Evolutionary conservation across 441 rosid genomes (phyloP).

Genomic region (Populus hybrid): DNA sequence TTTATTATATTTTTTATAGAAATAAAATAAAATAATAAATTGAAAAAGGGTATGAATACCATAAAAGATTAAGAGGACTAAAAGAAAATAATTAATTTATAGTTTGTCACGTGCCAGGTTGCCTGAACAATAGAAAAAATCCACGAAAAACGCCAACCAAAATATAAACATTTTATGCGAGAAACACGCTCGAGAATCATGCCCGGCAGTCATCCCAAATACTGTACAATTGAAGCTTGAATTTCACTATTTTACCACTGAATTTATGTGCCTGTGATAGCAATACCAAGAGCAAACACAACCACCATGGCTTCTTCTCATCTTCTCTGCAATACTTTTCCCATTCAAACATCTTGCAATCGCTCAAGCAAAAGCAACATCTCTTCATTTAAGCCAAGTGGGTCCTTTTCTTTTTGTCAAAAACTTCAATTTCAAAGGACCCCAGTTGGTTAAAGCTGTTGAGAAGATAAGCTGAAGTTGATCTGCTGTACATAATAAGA

Average conservation of each 20-base stretch:
- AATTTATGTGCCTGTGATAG: neutral
- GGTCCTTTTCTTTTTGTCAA: constrained; percentile 24
- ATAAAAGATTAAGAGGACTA: no score
- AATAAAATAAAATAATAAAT: no score
- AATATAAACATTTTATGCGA: neutral
- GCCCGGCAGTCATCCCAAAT: neutral
- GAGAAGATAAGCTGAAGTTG: constrained; percentile 62
- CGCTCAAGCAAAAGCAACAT: constrained; percentile 26
- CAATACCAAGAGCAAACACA: neutral
- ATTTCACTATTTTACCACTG: neutral
- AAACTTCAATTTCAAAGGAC: constrained; percentile 32
- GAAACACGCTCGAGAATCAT: neutral
- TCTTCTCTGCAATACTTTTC: constrained; percentile 32
- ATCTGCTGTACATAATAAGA: no score
- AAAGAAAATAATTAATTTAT: no score
- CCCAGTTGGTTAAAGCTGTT: constrained; percentile 43
- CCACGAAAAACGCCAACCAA: neutral
- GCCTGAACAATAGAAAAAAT: neutral
- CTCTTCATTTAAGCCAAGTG: constrained; percentile 25
- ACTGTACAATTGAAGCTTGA: neutral
- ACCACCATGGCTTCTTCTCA: constrained; percentile 13
- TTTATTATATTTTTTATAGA: no score
- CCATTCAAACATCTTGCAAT: constrained; percentile 24
- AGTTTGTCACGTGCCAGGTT: no score
- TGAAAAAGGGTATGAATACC: no score